Percentiles rank a stretch among this genome's conserved stretches.
Conservation (phyloP, 441 rosid genomes). For the Viola pubescens region DNA sequence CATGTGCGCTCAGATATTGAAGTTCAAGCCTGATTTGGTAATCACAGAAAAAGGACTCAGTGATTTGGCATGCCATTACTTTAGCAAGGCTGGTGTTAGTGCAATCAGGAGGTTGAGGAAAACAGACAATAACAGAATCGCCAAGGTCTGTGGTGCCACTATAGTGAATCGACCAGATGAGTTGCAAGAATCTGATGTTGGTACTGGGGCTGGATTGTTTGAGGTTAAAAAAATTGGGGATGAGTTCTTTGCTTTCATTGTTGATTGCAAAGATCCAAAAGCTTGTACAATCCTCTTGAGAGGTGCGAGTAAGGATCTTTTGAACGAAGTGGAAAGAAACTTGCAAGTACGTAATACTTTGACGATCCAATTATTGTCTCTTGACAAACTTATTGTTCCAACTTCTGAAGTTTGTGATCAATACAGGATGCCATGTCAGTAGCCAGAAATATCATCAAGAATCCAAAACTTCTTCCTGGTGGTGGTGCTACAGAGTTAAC, state of each 20-base stretch:
- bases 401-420: constrained; percentile 16
- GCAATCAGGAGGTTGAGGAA: constrained; percentile 92
- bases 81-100: constrained; percentile 91
- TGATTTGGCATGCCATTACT: constrained; percentile 88
- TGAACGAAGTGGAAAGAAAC: constrained; percentile 92
- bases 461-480: constrained; percentile 92
- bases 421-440: constrained; percentile 90
- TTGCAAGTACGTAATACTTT: constrained; percentile 50
- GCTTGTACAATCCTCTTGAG: constrained; percentile 85
- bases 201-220: constrained; percentile 85
- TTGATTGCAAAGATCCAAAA: constrained; percentile 88
- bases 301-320: constrained; percentile 94
- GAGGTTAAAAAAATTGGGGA: constrained; percentile 91
- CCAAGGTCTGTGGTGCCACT: constrained; percentile 92
- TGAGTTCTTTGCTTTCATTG: constrained; percentile 76
- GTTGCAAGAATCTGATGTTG: constrained; percentile 91
- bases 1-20: constrained; percentile 72
- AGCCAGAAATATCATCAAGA: constrained; percentile 88
- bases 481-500: constrained; percentile 91
- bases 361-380: not conserved
- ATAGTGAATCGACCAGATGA: constrained; percentile 92
- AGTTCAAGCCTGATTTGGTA: constrained; percentile 84
- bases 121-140: constrained; percentile 84
- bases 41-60: constrained; percentile 93
- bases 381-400: constrained; percentile 3